phyloP scores from a whole-genome alignment of 169 alveolate species.

The Cryptosporidium sp. region DNA sequence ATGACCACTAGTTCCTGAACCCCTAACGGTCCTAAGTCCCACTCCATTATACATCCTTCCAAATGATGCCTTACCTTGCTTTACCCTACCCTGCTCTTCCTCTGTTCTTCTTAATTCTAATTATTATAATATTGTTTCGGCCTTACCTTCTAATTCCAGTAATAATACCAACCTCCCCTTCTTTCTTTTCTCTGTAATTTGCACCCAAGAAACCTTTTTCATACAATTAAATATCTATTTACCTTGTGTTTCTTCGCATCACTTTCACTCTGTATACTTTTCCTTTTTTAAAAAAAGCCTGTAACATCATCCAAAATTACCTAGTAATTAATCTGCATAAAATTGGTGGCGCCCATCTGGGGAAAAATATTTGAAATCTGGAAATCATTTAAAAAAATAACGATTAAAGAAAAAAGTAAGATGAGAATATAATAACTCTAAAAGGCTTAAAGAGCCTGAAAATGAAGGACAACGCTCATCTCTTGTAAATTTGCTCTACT shows the following conservation, averaged over 20 bases:
- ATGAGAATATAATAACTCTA: no score
- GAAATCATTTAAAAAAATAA: background rate
- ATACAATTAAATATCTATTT: no score
- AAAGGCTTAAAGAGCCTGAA: no score
- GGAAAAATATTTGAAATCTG: background rate
- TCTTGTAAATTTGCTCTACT: no score
- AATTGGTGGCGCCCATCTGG: background rate
- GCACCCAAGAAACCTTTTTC: background rate
- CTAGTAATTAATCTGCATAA: background rate
- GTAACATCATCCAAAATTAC: background rate
- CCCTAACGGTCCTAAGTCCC: conserved; percentile 89
- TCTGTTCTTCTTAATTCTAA: background rate
- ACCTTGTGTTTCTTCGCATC: background rate
- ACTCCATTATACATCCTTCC: conserved; percentile 87
- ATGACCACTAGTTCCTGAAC: conserved; percentile 92
- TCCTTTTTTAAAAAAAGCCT: background rate
- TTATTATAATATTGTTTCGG: no score
- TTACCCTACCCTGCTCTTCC: background rate
- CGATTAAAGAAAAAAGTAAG: background rate
- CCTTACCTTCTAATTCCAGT: background rate
- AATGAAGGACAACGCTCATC: no score
- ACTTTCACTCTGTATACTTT: background rate
- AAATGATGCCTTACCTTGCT: background rate
- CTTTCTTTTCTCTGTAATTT: background rate
- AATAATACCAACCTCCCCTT: background rate